Conservation (phyloP, 2,329 filamentous ascomycete genomes). For the Calonectria leucothoes region DNA sequence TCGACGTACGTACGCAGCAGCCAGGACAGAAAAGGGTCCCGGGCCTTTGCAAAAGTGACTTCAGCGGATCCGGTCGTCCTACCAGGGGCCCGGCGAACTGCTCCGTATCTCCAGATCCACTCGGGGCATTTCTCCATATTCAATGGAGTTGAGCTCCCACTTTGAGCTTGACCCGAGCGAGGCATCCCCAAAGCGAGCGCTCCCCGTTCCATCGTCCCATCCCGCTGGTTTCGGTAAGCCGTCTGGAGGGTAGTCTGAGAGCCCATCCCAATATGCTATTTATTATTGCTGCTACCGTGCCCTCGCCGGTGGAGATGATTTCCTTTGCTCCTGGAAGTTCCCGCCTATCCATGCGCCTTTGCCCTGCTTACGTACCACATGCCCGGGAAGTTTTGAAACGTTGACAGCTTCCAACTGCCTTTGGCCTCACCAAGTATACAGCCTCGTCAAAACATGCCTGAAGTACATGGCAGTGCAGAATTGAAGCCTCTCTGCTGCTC, state of each 20-base stretch:
- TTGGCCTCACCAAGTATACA: neutral
- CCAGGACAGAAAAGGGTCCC: neutral
- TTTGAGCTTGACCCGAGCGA: neutral
- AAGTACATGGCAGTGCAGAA: neutral
- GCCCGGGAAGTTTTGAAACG: neutral
- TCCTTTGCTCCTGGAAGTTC: slow-evolving; percentile 11
- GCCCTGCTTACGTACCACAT: slow-evolving; percentile 1
- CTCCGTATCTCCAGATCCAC: neutral
- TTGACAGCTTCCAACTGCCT: neutral
- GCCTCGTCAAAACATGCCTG: neutral
- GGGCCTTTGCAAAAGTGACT: too few species aligned
- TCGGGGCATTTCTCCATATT: neutral
- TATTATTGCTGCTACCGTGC: slow-evolving; percentile 1
- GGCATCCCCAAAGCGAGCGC: neutral
- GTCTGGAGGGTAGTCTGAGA: neutral
- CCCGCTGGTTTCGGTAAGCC: neutral
- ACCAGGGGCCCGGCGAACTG: neutral
- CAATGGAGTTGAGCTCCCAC: neutral
- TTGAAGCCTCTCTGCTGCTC: neutral
- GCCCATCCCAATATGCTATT: slow-evolving; percentile 9
- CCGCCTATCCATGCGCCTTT: slow-evolving; percentile 6
- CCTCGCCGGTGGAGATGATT: slow-evolving; percentile 12
- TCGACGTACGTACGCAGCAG: neutral
- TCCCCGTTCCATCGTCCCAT: neutral
- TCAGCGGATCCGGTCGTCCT: neutral